Evolutionary conservation across 75 land plant species (phyloP).

Genomic region (Pinus albicaulis): DNA sequence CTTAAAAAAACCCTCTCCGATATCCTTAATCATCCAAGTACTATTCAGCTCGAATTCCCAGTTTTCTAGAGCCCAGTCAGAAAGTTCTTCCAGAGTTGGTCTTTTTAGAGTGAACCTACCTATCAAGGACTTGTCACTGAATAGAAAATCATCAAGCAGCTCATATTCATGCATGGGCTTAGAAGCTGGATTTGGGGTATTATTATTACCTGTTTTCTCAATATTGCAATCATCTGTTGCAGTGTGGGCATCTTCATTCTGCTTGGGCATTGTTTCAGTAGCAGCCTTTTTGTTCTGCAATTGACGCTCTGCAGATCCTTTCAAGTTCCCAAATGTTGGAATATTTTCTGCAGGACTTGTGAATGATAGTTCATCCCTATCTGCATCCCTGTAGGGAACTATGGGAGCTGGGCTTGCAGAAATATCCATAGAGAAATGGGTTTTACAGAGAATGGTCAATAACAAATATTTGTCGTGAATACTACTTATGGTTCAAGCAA

Average conservation of each 20-base stretch:
- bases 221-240: background rate
- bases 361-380: background rate
- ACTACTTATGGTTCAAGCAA: too few relatives aligned
- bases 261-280: background rate
- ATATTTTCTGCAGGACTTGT: too few relatives aligned
- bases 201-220: background rate
- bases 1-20: constrained; percentile 1
- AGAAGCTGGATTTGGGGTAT: background rate
- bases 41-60: background rate
- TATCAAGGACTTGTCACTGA: constrained; percentile 8
- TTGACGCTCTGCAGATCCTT: background rate
- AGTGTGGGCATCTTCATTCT: background rate
- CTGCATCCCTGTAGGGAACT: background rate
- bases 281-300: background rate
- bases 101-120: background rate
- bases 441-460: too few relatives aligned
- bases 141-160: background rate
- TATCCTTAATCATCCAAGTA: background rate
- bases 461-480: too few relatives aligned
- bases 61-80: background rate
- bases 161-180: background rate
- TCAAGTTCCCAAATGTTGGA: too few relatives aligned
- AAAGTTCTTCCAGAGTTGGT: background rate
- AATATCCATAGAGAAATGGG: too few relatives aligned
- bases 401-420: background rate